phyloP scores from a whole-genome alignment of 2,329 filamentous ascomycete genomes.

The Diaporthe sp. region DNA sequence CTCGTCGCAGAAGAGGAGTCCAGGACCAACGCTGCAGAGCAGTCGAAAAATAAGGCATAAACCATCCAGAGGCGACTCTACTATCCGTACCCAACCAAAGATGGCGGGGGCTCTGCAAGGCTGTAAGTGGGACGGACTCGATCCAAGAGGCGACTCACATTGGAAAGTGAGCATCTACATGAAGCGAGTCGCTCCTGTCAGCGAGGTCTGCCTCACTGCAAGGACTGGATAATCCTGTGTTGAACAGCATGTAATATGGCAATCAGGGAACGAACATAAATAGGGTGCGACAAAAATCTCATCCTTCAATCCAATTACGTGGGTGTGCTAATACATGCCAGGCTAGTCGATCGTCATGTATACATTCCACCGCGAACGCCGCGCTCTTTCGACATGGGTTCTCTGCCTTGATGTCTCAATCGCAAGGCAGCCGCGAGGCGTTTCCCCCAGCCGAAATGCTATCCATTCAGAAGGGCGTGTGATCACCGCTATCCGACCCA shows the following conservation, averaged over 20 bases:
- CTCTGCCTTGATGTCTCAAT: slow-evolving; percentile 42
- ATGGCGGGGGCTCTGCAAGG: not conserved
- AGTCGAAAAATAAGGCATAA: not conserved
- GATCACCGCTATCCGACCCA: slow-evolving; percentile 52
- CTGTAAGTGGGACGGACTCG: not conserved
- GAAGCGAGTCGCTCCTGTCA: not conserved
- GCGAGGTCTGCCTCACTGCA: too few relatives aligned
- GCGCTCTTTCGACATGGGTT: not conserved
- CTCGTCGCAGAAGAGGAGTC: slow-evolving; percentile 41
- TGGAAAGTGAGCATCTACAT: not conserved
- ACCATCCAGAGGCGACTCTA: not conserved
- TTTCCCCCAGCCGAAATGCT: slow-evolving; percentile 54
- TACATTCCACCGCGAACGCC: slow-evolving; percentile 10
- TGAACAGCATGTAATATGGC: not conserved
- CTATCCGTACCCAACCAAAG: not conserved
- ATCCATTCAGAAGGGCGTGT: slow-evolving; percentile 53
- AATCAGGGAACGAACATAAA: not conserved
- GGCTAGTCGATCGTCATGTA: slow-evolving; percentile 3
- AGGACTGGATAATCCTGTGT: not conserved
- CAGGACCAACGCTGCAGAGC: not conserved
- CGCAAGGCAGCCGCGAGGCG: slow-evolving; percentile 51
- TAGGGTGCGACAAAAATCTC: not conserved
- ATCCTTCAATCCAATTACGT: not conserved
- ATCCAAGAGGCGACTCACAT: not conserved
- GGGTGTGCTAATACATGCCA: slow-evolving; percentile 14